Conservation (phyloP, 31 red algal genomes). For the Porphyra umbilicalis region DNA sequence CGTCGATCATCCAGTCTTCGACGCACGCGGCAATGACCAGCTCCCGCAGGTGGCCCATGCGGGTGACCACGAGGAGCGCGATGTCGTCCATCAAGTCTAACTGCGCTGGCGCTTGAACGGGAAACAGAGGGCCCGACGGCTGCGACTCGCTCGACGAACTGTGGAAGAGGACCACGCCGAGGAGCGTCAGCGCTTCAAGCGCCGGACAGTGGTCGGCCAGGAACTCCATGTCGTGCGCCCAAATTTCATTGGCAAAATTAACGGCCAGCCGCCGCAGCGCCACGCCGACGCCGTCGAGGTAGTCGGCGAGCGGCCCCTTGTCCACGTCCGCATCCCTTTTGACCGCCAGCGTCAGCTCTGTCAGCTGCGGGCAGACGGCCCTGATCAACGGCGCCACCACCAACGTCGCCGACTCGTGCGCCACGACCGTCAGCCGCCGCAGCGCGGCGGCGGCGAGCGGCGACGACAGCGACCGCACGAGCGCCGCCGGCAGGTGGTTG, state of each 20-base stretch:
- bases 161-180: too few relatives aligned
- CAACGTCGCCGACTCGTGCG: too few relatives aligned
- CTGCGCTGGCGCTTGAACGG: background rate
- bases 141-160: background rate
- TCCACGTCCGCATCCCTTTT: background rate
- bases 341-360: background rate
- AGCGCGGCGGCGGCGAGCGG: background rate
- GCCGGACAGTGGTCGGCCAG: background rate
- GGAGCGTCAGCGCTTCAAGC: background rate
- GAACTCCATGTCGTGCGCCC: background rate
- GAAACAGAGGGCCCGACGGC: background rate
- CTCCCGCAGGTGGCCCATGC: background rate
- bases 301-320: background rate
- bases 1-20: background rate
- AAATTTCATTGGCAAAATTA: background rate
- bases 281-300: background rate
- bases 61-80: background rate
- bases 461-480: background rate
- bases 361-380: background rate
- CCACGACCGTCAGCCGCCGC: background rate
- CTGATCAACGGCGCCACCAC: background rate
- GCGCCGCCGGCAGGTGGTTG: too few relatives aligned
- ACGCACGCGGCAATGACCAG: background rate
- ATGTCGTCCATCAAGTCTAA: background rate
- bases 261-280: background rate